Base-by-base conservation (phyloP, 768 basidiomycete species). In the Vararia minispora region DNA sequence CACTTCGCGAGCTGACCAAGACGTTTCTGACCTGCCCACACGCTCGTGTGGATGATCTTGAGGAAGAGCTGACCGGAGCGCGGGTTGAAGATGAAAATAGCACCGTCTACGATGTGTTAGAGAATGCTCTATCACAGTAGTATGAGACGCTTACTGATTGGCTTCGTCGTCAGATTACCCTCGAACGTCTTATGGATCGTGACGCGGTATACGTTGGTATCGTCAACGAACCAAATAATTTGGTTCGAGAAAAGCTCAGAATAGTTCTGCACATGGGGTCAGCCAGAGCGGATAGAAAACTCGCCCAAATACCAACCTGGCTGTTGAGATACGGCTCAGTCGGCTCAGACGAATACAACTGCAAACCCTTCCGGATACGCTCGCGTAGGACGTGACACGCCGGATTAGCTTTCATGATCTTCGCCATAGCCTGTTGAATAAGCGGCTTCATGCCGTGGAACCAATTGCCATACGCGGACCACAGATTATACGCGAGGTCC, bases 21-120 rank as follows among this genome's bases (percentile, higher is more conserved):
- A 81, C 95, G 95, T 61, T 99, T 99, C 62, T 99, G 95, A 54
- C 95, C 95, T 40, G 95, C 95, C 95, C 95, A 99, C n/a, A 98
- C 95, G 53, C 92, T 97, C 3, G 95, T 99, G 59, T 99, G 95
- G 45, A 99, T 99, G 61, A 99, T 83, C 69, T 99, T 99, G 59
- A 99, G 61, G 79, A 98, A 98, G 25, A 98, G 62, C 52, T 99
- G 95, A 21, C 95, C 95, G 20, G 95, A 95, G 36, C 95, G 83
- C 48, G 95, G 95, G 63, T 98, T 98, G 72, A 98, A 98, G 56
- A 99, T 98, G 67, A 97, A 95, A 61, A 94, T 95, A 6, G 90
- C 90, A 20, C 89, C 89, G 54, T 94, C 83, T 85, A 41, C 6
- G 20, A 40, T 45, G 20, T 18, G 48, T 50, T 29, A 41, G 23